Conservation (phyloP, 225 moss, liverwort and hornwort genomes). For the Rhytidiadelphus loreus region DNA sequence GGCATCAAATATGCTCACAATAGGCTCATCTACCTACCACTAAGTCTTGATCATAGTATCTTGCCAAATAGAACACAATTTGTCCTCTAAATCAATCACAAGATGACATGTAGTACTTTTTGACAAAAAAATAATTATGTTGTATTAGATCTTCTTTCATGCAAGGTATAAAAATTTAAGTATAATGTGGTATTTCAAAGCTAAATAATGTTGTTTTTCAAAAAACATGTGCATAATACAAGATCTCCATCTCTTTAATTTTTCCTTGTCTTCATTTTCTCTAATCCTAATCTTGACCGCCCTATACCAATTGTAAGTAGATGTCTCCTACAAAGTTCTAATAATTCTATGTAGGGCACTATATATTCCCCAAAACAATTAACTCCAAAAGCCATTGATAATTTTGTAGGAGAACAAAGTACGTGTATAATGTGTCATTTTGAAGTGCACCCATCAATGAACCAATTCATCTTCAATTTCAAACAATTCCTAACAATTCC, state of each 20-base stretch:
- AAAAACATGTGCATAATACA: not conserved
- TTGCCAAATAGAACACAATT: not conserved
- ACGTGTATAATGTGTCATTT: not conserved
- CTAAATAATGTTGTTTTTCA: not conserved
- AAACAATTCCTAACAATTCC: not conserved
- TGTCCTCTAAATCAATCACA: not conserved
- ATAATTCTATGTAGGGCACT: not conserved
- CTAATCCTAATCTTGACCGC: no score
- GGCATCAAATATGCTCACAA: not conserved
- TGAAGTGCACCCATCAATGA: not conserved
- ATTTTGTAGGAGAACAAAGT: not conserved
- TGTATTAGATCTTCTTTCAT: not conserved
- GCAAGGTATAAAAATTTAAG: no score
- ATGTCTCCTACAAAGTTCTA: not conserved
- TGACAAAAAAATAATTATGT: not conserved
- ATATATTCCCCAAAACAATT: not conserved
- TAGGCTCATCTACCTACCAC: accelerated
- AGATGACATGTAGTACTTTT: not conserved
- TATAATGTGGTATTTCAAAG: not conserved
- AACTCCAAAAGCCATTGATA: not conserved
- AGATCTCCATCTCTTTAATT: not conserved
- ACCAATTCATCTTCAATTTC: not conserved
- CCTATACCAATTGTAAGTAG: not conserved
- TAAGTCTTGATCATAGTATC: not conserved
- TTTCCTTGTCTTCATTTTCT: not conserved